Evolutionary conservation across 164 flowering plant species (phyloP), one percentile per base, ranked within the genome.

Genomic region (Aristolochia contorta): DNA sequence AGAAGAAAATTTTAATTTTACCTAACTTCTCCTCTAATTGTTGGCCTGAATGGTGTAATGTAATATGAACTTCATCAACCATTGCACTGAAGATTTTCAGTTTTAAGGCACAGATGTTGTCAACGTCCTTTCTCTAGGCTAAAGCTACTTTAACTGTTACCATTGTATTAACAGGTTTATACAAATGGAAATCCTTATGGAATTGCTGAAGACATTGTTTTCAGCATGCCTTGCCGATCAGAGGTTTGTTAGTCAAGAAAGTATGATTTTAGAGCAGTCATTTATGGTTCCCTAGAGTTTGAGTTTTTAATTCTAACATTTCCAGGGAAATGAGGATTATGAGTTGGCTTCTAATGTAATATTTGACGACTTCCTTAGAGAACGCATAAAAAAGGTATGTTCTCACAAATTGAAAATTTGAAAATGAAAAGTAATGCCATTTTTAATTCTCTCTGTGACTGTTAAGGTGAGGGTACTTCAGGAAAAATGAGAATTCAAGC

Each of bases 221-320:
- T 93, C 80, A 93, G 99, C 71, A 88, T 93, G 99, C 99, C 99
- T 33, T 93, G 99, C 79, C 80, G 97, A 82, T 93, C 99, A 69
- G 78, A 86, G 54, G 99, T 88, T 63, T 71, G 77, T 67, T 27
- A 47, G 22, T 32, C 14, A n/a, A 7, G 10, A 12, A 25, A 12
- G 24, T 12, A 24, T 47, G 30, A 54, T 54, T 9, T 57, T 37
- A 3, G 4, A 19, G 13, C 23, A 52, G 33, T 58, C 33, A 8
- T n/a, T 18, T 47, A 14, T 7, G 37, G 2, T 23, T 2, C 16
- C 18, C 56, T 41, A 21, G 53, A 25, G 46, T 23, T 16, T 21
- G 37, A 47, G 24, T 59, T 27, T 8, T 18, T 2, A 9, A 7
- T 37, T 37, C 43, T 37, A 3, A 37, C 43, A 0, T 62, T 55